phyloP scores from a whole-genome alignment of 371 early-diverging fungal genomes.

The Lichtheimia hyalospora region DNA sequence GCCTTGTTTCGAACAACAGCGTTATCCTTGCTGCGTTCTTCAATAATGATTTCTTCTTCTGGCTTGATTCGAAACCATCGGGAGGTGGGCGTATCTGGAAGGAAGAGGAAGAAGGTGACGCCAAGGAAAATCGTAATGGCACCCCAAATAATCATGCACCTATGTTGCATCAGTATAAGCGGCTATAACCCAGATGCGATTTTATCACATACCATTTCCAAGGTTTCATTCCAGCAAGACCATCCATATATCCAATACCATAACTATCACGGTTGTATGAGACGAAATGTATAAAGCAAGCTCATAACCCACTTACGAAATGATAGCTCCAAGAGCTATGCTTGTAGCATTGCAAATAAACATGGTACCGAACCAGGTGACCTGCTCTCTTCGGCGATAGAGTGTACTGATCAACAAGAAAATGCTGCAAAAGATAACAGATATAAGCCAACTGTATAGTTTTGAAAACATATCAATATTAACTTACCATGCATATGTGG shows the following conservation, averaged over 20 bases:
- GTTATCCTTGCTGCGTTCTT: conserved; percentile 29
- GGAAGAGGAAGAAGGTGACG: conserved; percentile 24
- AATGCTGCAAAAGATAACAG: conserved; percentile 13
- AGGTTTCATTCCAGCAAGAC: conserved; percentile 18
- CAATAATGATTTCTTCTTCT: conserved; percentile 29
- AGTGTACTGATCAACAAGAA: conserved; percentile 21
- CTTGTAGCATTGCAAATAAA: conserved; percentile 28
- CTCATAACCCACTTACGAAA: conserved; percentile 17
- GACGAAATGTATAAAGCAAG: too few relatives aligned
- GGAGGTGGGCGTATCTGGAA: conserved; percentile 30
- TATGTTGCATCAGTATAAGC: neutral
- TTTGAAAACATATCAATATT: neutral
- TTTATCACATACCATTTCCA: conserved; percentile 32
- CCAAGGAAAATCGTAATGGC: conserved; percentile 22
- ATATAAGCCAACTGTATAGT: neutral
- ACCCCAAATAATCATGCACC: conserved; percentile 39
- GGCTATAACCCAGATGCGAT: neutral
- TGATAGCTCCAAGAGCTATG: conserved; percentile 20
- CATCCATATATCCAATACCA: conserved; percentile 26
- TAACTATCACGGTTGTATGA: conserved; percentile 1
- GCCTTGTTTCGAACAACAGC: conserved; percentile 26
- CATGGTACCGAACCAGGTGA: conserved; percentile 28
- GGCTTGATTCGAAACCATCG: conserved; percentile 22
- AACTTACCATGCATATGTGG: conserved; percentile 8
- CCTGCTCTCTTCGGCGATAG: conserved; percentile 34